A percentile compares a stretch with the other conserved stretches of the same genome.
phyloP scores from a whole-genome alignment of 139 green algal species.

The Micractinium conductrix region DNA sequence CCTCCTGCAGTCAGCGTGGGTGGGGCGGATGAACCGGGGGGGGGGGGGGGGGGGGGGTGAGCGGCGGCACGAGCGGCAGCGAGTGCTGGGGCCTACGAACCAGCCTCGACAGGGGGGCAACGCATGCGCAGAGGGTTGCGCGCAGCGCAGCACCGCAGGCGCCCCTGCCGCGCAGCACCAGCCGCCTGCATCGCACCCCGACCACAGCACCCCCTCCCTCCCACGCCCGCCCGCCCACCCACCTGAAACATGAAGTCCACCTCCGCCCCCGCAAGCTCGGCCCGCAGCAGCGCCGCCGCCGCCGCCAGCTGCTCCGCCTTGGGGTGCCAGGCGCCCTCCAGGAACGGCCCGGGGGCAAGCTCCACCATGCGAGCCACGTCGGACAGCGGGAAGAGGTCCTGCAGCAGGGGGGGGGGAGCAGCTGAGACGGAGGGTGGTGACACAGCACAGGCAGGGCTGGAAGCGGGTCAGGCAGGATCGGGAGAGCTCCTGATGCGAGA shows the following conservation, averaged over 20 bases:
- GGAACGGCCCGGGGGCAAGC: slow-evolving; percentile 8
- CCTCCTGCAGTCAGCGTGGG: slow-evolving; percentile 1
- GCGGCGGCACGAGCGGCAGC: too few species aligned
- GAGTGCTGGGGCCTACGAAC: too few species aligned
- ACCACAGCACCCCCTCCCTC: too few species aligned
- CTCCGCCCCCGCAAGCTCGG: slow-evolving; percentile 6
- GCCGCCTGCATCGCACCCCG: too few species aligned
- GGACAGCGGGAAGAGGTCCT: slow-evolving; percentile 18
- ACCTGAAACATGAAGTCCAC: slow-evolving; percentile 25
- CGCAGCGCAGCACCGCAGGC: too few species aligned
- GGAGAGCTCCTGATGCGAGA: not conserved
- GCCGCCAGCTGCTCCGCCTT: slow-evolving; percentile 21
- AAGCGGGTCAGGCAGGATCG: not conserved
- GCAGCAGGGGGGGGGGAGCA: not conserved
- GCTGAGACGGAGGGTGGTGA: not conserved
- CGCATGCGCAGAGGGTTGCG: too few species aligned
- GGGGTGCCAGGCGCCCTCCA: slow-evolving; percentile 17
- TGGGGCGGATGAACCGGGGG: not conserved
- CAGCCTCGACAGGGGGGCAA: too few species aligned
- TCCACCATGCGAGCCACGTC: slow-evolving; percentile 33
- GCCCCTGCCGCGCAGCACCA: too few species aligned
- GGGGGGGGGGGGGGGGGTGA: too few species aligned
- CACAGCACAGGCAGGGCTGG: not conserved
- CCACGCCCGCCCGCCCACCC: not conserved
- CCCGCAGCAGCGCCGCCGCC: slow-evolving; percentile 11